phyloP scores from a whole-genome alignment of 75 land plant genomes.

The Pinus taeda region DNA sequence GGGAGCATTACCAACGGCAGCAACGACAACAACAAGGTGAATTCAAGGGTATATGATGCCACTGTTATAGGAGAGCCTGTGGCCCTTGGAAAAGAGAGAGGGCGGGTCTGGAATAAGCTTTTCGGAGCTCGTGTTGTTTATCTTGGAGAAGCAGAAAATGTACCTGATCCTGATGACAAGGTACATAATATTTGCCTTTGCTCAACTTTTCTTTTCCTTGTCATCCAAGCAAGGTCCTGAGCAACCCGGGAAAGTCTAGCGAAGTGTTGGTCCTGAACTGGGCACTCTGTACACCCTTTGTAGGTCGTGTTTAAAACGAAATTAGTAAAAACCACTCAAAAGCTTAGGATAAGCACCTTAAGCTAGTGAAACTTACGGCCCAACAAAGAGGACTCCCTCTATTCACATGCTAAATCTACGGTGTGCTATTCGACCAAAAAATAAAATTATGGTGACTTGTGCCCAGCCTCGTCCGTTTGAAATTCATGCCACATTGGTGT shows the following conservation, averaged over 20 bases:
- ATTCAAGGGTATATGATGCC: conserved; percentile 84
- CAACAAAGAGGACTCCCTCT: no score
- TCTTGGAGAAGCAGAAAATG: conserved; percentile 84
- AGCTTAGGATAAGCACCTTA: not conserved
- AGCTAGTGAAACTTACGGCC: not conserved
- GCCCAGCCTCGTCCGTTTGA: no score
- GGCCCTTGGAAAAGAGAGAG: conserved; percentile 72
- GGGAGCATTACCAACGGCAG: not conserved
- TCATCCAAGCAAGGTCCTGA: no score
- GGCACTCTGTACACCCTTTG: no score
- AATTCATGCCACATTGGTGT: no score
- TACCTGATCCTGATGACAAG: conserved; percentile 74
- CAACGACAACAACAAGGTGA: not conserved
- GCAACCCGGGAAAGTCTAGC: no score
- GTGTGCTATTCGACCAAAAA: no score
- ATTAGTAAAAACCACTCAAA: not conserved
- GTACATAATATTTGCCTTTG: conserved; percentile 11
- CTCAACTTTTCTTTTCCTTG: no score
- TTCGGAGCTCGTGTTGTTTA: conserved; percentile 70
- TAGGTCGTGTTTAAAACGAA: no score
- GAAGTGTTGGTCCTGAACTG: no score
- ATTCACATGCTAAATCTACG: no score
- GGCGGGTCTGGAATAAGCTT: conserved; percentile 79
- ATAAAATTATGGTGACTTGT: no score
- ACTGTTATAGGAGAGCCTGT: conserved; percentile 82